A percentile compares a stretch with the other conserved stretches of the same genome.
These are phyloP conservation scores for Raphanus hybrid DNA, from an alignment of 441 rosid species.

Conservation along the genomic window DNA sequence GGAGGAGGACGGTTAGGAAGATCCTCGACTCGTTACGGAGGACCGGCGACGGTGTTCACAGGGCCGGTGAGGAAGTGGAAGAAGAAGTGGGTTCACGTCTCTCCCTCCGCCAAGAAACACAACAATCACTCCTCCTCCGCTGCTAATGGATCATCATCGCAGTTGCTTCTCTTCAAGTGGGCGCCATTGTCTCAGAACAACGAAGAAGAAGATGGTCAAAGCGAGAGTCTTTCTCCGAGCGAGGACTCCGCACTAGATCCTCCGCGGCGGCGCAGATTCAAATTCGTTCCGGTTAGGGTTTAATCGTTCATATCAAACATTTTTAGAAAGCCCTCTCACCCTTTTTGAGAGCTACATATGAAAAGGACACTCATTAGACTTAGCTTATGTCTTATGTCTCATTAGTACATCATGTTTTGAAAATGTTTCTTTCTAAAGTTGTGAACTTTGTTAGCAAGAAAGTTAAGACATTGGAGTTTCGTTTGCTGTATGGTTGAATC, in stretches of 20 bases:
- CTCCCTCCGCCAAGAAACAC: slow-evolving; percentile 53
- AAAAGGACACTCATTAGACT: not conserved
- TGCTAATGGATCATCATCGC: slow-evolving; percentile 55
- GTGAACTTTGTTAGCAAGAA: not conserved
- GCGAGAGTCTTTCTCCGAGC: slow-evolving; percentile 41
- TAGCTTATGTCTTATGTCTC: no score
- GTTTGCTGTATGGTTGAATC: not conserved
- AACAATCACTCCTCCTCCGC: slow-evolving; percentile 40
- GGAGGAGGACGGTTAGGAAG: slow-evolving; percentile 97
- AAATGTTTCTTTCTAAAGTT: not conserved
- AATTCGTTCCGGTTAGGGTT: slow-evolving; percentile 62
- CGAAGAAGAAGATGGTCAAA: slow-evolving; percentile 32
- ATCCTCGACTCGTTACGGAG: slow-evolving; percentile 95
- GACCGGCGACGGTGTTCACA: slow-evolving; percentile 89
- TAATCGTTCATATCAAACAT: no score
- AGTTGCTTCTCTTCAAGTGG: slow-evolving; percentile 84
- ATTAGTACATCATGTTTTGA: not conserved
- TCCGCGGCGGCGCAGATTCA: slow-evolving; percentile 73
- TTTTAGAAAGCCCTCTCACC: no score
- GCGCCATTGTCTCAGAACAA: slow-evolving; percentile 61
- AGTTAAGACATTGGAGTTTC: not conserved
- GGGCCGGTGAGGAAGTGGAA: slow-evolving; percentile 98
- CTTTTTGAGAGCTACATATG: not conserved
- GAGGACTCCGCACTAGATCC: slow-evolving; percentile 58
- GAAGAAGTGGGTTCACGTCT: slow-evolving; percentile 91